Evolutionary conservation across 78 protist species (phyloP).

Genomic region (Planoprotostelium fungivorum): DNA sequence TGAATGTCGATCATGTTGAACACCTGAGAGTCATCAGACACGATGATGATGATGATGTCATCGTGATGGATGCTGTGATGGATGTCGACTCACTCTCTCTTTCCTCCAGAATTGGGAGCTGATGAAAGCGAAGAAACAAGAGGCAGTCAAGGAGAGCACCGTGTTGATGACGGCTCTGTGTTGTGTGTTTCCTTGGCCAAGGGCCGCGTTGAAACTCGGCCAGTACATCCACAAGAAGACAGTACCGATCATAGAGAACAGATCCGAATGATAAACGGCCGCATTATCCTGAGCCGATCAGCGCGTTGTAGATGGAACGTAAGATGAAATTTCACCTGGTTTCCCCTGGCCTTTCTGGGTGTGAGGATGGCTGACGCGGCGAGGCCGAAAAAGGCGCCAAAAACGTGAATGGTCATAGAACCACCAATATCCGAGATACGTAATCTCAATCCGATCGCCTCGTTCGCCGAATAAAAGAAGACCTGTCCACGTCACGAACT

Average conservation of each 20-base stretch:
- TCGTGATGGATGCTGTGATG: no score
- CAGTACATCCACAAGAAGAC: slow-evolving; percentile 75
- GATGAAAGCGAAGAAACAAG: slow-evolving; percentile 49
- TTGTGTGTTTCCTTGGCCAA: slow-evolving; percentile 53
- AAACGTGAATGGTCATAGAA: slow-evolving; percentile 84
- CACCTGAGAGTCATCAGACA: no score
- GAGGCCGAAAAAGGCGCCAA: slow-evolving; percentile 93
- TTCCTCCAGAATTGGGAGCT: slow-evolving; percentile 5
- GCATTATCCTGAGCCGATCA: slow-evolving; percentile 6
- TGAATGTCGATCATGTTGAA: slow-evolving; percentile 82
- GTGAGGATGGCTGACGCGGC: slow-evolving; percentile 51
- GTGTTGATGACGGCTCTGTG: slow-evolving; percentile 60
- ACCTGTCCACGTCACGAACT: not conserved
- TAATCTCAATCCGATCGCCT: not conserved
- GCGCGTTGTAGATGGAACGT: not conserved
- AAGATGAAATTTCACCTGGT: not conserved
- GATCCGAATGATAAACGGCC: slow-evolving; percentile 52
- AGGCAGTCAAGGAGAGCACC: slow-evolving; percentile 28
- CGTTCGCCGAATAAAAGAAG: not conserved
- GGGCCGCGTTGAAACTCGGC: slow-evolving; percentile 93
- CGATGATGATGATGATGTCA: no score
- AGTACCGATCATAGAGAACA: slow-evolving; percentile 87
- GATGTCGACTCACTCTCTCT: not conserved
- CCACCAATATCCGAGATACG: slow-evolving; percentile 88
- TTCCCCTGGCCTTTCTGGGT: not conserved